Conservation (phyloP, 1,284 basidiomycete species). For the Coniophora puteana region DNA sequence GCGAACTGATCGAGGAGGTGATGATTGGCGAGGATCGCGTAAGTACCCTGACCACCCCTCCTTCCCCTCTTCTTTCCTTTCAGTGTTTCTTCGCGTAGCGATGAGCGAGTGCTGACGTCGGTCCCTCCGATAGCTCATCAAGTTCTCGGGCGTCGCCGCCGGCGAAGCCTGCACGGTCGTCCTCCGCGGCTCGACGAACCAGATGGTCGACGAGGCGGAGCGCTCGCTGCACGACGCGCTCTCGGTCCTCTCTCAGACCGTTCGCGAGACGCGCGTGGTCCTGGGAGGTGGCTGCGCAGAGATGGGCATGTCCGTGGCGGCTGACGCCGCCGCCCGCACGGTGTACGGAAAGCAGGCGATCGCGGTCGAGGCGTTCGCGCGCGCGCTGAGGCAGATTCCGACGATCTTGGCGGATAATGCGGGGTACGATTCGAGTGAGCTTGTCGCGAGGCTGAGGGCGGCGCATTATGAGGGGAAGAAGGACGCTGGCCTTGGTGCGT, state of each 20-base stretch:
- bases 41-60: slow-evolving; percentile 21
- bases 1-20: slow-evolving; percentile 96
- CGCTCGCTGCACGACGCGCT: slow-evolving; percentile 97
- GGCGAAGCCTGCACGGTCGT: slow-evolving; percentile 99
- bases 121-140: slow-evolving; percentile 98
- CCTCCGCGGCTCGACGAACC: slow-evolving; percentile 92
- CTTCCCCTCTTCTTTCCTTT: not conserved
- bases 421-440: slow-evolving; percentile 94
- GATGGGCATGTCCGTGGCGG: slow-evolving; percentile 95
- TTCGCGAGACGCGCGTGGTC: slow-evolving; percentile 92
- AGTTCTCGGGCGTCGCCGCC: slow-evolving; percentile 98
- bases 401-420: slow-evolving; percentile 98
- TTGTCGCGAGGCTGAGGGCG: slow-evolving; percentile 87
- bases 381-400: slow-evolving; percentile 91
- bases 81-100: slow-evolving; percentile 1
- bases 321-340: slow-evolving; percentile 84
- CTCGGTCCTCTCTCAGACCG: slow-evolving; percentile 95
- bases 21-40: slow-evolving; percentile 99
- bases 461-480: slow-evolving; percentile 89
- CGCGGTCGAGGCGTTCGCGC: slow-evolving; percentile 88
- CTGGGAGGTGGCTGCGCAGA: slow-evolving; percentile 97
- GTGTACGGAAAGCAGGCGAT: slow-evolving; percentile 95
- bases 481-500: slow-evolving; percentile 84
- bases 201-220: slow-evolving; percentile 99
- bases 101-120: not conserved